Percentiles rank a stretch among this genome's conserved stretches.
These are phyloP conservation scores for Didymella pinodella DNA, from an alignment of 2,329 filamentous ascomycete species.

Conservation along the genomic window DNA sequence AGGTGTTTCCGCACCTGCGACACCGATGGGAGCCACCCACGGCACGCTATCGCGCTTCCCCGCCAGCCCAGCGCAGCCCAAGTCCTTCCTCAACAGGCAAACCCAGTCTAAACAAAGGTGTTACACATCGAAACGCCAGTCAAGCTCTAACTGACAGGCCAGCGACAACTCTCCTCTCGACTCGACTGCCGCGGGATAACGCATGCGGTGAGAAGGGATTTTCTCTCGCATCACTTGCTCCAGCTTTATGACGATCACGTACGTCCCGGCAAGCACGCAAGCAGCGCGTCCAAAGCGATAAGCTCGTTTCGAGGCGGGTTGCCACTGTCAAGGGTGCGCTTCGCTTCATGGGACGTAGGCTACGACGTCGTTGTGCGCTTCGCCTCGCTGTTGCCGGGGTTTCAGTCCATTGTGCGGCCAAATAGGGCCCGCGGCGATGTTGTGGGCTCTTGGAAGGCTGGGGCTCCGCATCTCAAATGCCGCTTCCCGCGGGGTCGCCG, in stretches of 20 bases:
- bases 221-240: constrained; percentile 8
- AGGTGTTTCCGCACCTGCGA: constrained; percentile 1
- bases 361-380: background rate
- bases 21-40: constrained; percentile 4
- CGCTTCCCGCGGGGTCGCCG: constrained; percentile 8
- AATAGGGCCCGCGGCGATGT: constrained; percentile 5
- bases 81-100: constrained; percentile 12
- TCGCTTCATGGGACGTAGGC: background rate
- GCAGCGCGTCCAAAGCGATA: background rate
- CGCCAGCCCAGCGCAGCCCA: constrained; percentile 12
- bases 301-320: constrained; percentile 5
- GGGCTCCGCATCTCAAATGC: constrained; percentile 10
- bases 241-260: constrained; percentile 4
- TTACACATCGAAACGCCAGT: constrained; percentile 19
- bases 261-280: constrained; percentile 14
- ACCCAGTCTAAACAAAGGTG: constrained; percentile 10
- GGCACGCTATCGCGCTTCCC: constrained; percentile 16
- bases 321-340: background rate
- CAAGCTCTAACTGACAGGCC: constrained; percentile 16
- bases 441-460: constrained; percentile 11
- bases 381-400: background rate
- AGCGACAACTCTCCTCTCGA: background rate
- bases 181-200: background rate
- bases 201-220: constrained; percentile 5
- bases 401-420: background rate